A percentile compares a stretch with the other conserved stretches of the same genome.
phyloP scores from a whole-genome alignment of 371 early-diverging fungal genomes.

The Mucor circinelloides region DNA sequence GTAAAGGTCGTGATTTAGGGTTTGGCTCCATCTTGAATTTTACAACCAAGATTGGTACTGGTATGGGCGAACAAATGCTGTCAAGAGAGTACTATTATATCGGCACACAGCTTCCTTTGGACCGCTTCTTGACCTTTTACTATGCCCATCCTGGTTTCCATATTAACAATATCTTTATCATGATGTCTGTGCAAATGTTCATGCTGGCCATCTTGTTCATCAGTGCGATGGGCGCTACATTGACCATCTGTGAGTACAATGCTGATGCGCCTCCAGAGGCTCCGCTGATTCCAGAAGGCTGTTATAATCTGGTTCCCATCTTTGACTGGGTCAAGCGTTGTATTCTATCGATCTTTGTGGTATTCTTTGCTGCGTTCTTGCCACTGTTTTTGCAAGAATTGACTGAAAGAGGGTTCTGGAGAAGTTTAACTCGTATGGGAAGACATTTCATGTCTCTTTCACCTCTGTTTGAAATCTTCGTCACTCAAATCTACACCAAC shows the following conservation, averaged over 20 bases:
- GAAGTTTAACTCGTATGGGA: slow-evolving; percentile 74
- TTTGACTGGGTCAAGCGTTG: slow-evolving; percentile 85
- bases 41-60: slow-evolving; percentile 89
- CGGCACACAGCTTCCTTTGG: slow-evolving; percentile 82
- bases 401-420: slow-evolving; percentile 82
- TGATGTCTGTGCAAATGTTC: slow-evolving; percentile 85
- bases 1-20: slow-evolving; percentile 92
- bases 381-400: slow-evolving; percentile 87
- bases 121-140: slow-evolving; percentile 87
- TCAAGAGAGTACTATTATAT: slow-evolving; percentile 91
- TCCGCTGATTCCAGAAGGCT: slow-evolving; percentile 57
- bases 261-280: slow-evolving; percentile 52
- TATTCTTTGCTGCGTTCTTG: slow-evolving; percentile 82
- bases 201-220: slow-evolving; percentile 78
- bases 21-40: slow-evolving; percentile 90
- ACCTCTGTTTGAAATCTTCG: slow-evolving; percentile 89
- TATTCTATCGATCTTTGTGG: slow-evolving; percentile 77
- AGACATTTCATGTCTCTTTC: slow-evolving; percentile 85
- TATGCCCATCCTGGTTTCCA: slow-evolving; percentile 93
- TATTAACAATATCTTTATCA: slow-evolving; percentile 89
- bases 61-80: slow-evolving; percentile 93
- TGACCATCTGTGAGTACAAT: slow-evolving; percentile 58
- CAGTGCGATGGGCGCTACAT: slow-evolving; percentile 69
- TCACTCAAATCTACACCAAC: slow-evolving; percentile 87
- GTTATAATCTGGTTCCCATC: slow-evolving; percentile 76